Evolutionary conservation across 768 basidiomycete species (phyloP), one percentile per base, ranked within the genome.

Genomic region (Roridomyces roridus): DNA sequence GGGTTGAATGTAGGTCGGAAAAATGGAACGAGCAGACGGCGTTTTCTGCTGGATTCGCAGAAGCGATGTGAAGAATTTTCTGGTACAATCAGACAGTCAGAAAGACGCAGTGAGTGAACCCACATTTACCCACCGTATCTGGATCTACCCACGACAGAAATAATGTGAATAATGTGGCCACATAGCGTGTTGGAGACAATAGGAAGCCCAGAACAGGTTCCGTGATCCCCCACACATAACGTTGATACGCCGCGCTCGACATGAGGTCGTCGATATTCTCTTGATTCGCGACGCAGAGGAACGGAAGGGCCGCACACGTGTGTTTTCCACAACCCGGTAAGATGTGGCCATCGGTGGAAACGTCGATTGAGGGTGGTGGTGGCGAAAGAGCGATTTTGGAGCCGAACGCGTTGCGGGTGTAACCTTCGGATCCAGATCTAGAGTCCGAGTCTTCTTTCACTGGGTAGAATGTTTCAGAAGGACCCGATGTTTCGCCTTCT

Each of bases 231-330:
- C 39, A 40, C 3, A 40, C 39, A 40, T 11, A 40, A 4, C 39
- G 39, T n/a, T 40, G 39, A 23, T 10, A 40, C 39, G 39, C 39
- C 15, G 20, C 39, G 39, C 39, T 43, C n/a, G 46, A 3, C 54
- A 55, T 55, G 40, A 55, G 54, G 40, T 55, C 24, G 25, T 35
- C 20, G n/a, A 56, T 56, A 29, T 51, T 51, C 20, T 51, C n/a
- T 21, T 3, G 6, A 20, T 46, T 37, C n/a, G 49, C 56, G 8
- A 57, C 3, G 26, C 44, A 51, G 1, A 57, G 15, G 14, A 57
- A 46, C 11, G 49, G 56, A 12, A 51, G 49, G 7, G 46, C 5
- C 7, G 40, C 44, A 20, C 12, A 51, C 29, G 1, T 9, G 31
- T 51, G 56, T 9, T 37, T 34, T 18, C 55, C 55, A 14, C 29